Conservation (phyloP, 345 rosid genomes). For the Litchi chinensis region DNA sequence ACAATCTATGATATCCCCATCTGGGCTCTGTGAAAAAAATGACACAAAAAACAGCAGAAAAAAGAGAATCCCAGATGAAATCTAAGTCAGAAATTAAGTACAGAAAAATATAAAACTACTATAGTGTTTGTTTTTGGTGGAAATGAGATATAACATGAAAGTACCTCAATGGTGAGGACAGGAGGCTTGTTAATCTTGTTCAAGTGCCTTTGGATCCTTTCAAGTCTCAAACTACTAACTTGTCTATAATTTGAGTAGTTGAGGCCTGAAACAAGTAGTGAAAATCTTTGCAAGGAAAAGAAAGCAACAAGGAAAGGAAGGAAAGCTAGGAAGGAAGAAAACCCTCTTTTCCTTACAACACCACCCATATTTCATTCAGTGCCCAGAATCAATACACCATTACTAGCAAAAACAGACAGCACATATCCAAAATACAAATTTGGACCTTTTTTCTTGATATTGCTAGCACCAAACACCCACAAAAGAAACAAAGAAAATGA, state of each 20-base stretch:
- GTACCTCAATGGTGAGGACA: slow-evolving; percentile 77
- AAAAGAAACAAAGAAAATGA: slow-evolving; percentile 30
- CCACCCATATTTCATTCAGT: slow-evolving; percentile 50
- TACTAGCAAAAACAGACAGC: slow-evolving; percentile 24
- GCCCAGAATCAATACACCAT: slow-evolving; percentile 38
- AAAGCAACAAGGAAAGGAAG: slow-evolving; percentile 29
- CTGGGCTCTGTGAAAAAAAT: slow-evolving; percentile 52
- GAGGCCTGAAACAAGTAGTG: slow-evolving; percentile 33
- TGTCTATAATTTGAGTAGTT: slow-evolving; percentile 56
- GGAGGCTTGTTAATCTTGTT: slow-evolving; percentile 84
- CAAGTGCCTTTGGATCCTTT: slow-evolving; percentile 78
- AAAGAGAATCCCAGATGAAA: slow-evolving; percentile 7
- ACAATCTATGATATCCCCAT: slow-evolving; percentile 95
- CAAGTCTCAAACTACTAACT: slow-evolving; percentile 76
- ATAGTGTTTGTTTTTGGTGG: neutral
- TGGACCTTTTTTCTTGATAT: slow-evolving; percentile 22
- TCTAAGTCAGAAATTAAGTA: neutral
- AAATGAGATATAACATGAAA: neutral
- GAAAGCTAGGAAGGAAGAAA: slow-evolving; percentile 14
- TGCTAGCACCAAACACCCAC: slow-evolving; percentile 30
- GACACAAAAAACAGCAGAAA: neutral
- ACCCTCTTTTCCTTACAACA: slow-evolving; percentile 25
- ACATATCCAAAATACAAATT: slow-evolving; percentile 13
- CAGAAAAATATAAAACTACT: neutral
- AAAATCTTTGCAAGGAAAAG: slow-evolving; percentile 25